Percentiles rank a stretch among this genome's conserved stretches.
phyloP scores from a whole-genome alignment of 495 filamentous ascomycete genomes.

The Sphaerosporella brunnea region DNA sequence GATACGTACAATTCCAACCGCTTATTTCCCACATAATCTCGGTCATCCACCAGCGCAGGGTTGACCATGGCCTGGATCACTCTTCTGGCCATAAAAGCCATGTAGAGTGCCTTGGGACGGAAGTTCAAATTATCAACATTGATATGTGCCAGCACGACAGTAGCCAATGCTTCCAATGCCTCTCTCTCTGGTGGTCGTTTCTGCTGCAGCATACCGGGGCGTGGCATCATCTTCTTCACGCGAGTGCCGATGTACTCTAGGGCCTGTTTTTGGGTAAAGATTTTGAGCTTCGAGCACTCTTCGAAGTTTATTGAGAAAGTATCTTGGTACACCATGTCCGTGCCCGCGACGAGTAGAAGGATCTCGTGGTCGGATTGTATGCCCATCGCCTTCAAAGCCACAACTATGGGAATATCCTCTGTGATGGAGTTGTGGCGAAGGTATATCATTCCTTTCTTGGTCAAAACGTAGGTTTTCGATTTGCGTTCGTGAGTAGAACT shows the following conservation, averaged over 20 bases:
- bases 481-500: conserved; percentile 95
- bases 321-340: conserved; percentile 74
- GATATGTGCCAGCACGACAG: conserved; percentile 82
- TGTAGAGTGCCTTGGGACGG: conserved; percentile 82
- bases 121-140: conserved; percentile 80
- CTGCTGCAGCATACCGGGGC: conserved; percentile 18
- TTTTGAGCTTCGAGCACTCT: conserved; percentile 58
- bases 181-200: conserved; percentile 62
- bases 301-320: conserved; percentile 90
- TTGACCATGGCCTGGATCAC: conserved; percentile 87
- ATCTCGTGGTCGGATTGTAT: conserved; percentile 90
- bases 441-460: conserved; percentile 78
- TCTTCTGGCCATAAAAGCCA: conserved; percentile 88
- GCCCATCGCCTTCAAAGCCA: conserved; percentile 83
- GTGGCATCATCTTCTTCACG: conserved; percentile 55
- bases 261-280: conserved; percentile 86
- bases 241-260: conserved; percentile 73
- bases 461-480: conserved; percentile 84
- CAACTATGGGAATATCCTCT: conserved; percentile 81
- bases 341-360: conserved; percentile 65
- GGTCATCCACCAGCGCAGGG: conserved; percentile 72
- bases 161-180: conserved; percentile 75
- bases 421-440: conserved; percentile 84
- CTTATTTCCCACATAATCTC: conserved; percentile 97
- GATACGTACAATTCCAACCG: conserved; percentile 52